Evolutionary conservation across 108 stramenopile species (phyloP).

Genomic region (Skeletonema menzelii): DNA sequence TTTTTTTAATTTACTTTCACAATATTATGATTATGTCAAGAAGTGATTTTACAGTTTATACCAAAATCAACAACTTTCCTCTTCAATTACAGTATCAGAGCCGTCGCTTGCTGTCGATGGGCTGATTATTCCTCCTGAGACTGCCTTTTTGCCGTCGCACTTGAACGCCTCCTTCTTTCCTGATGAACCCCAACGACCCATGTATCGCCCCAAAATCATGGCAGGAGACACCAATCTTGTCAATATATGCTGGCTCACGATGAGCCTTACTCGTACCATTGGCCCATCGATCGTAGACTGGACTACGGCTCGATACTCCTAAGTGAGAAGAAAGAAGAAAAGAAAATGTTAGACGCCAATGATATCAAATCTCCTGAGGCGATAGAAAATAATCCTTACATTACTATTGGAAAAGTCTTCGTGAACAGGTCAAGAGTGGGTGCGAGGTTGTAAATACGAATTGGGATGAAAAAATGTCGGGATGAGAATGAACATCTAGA

Average conservation of each 20-base stretch:
- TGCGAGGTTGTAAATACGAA: neutral
- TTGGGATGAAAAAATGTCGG: neutral
- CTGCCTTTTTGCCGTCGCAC: neutral
- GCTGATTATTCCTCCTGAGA: neutral
- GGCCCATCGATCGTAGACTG: conserved; percentile 24
- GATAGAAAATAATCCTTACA: conserved; percentile 4
- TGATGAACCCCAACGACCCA: neutral
- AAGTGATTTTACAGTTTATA: conserved; percentile 9
- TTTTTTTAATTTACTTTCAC: conserved; percentile 15
- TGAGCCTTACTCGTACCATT: conserved; percentile 38
- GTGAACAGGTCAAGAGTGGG: neutral
- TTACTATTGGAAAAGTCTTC: conserved; percentile 43
- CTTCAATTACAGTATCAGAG: neutral
- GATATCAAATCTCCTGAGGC: neutral
- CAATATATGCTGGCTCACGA: conserved; percentile 49
- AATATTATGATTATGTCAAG: conserved; percentile 29
- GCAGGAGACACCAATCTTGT: conserved; percentile 36
- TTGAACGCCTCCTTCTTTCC: neutral
- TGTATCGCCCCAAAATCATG: conserved; percentile 45
- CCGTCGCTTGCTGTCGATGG: neutral
- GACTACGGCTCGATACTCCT: conserved; percentile 43
- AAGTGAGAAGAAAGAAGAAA: neutral
- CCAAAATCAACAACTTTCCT: conserved; percentile 12
- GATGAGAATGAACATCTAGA: neutral
- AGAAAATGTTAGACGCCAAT: neutral